Percentiles rank a stretch among this genome's conserved stretches.
These are phyloP conservation scores for Kentomonas sorsogonicus DNA, from an alignment of 208 protist species.

Conservation along the genomic window DNA sequence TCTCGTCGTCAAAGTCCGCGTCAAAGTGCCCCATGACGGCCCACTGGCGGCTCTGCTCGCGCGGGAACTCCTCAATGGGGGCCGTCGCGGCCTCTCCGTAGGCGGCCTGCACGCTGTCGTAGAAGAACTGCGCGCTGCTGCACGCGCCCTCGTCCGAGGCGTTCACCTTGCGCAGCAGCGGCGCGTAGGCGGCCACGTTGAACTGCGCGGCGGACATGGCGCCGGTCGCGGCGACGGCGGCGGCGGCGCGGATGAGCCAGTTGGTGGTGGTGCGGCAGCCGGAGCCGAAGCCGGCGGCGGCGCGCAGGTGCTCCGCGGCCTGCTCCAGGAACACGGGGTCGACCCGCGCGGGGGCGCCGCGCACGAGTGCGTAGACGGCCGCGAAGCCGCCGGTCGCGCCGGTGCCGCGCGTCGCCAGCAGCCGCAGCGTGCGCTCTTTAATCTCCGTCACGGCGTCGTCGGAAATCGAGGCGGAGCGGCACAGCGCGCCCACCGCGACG, in stretches of 20 bases:
- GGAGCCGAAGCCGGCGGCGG: constrained; percentile 48
- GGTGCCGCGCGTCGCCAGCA: constrained; percentile 50
- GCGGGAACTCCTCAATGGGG: constrained; percentile 30
- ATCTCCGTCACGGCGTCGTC: constrained; percentile 57
- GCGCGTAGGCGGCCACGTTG: constrained; percentile 52
- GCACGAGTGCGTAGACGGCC: constrained; percentile 67
- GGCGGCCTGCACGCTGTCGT: constrained; percentile 42
- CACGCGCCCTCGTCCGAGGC: constrained; percentile 61
- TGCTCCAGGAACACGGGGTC: constrained; percentile 57
- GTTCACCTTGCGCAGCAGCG: constrained; percentile 61
- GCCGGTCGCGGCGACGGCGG: constrained; percentile 57
- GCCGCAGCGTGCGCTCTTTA: constrained; percentile 65
- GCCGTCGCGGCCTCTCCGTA: constrained; percentile 26
- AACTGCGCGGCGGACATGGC: constrained; percentile 32
- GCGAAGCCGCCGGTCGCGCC: constrained; percentile 72
- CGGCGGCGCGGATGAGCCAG: constrained; percentile 81
- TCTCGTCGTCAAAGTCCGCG: constrained; percentile 85
- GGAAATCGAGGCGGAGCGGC: constrained; percentile 71
- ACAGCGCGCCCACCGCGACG: constrained; percentile 76
- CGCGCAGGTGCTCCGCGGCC: constrained; percentile 46
- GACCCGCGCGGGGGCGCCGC: constrained; percentile 40
- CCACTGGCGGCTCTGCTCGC: constrained; percentile 67
- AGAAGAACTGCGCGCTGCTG: constrained; percentile 82
- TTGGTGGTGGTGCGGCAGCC: constrained; percentile 69
- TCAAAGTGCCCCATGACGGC: constrained; percentile 61